Base-by-base conservation (phyloP, 2,329 filamentous ascomycete genomes). In the Neonectria neomacrospora region DNA sequence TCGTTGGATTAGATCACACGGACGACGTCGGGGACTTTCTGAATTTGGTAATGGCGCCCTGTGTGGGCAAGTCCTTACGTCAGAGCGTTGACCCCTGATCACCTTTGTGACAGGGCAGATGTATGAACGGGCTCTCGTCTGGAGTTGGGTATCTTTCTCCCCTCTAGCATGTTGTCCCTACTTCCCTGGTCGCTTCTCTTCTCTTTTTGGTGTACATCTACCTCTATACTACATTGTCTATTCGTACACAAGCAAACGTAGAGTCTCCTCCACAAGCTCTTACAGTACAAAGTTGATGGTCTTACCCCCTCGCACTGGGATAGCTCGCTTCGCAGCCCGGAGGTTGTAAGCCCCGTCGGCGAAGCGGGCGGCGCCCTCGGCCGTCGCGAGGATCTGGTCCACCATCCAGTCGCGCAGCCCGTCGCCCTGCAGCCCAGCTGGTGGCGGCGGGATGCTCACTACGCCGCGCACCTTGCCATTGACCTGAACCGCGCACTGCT, bases 401-500 rank as follows among this genome's bases (percentile, higher is more conserved):
- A 90, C 79, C 48, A 94, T 80, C 85, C 88, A 93, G 12, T 83
- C 79, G 62, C 84, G 80, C 63, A 91, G 79, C 54, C 76, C 79
- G 3, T 82, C 77, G 11, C 76, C 80, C 26, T 75, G 69, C 26
- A 87, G 71, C 1, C 76, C 76, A 0, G 73, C 72, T 3, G 83
- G 76, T 45, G 83, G 80, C 28, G 83, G 82, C 1, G 87, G 83
- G 23, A 96, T 87, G 2, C 89, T 82, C n/a, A 90, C 84, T 1
- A 86, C 86, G 65, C 90, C 90, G 39, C 88, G 88, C 66, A 92
- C 78, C 76, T 91, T 94, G n/a, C 93, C 93, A 73, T 96, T 93
- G 65, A 96, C 79, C 73, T 94, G 91, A 16, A 97, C 88, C 0
- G 90, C 90, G 67, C 88, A 91, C 3, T 76, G 80, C 75, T 85